Percentiles rank a stretch among this genome's conserved stretches.
phyloP scores from a whole-genome alignment of 2,329 filamentous ascomycete species.

The Tolypocladium tundrense region DNA sequence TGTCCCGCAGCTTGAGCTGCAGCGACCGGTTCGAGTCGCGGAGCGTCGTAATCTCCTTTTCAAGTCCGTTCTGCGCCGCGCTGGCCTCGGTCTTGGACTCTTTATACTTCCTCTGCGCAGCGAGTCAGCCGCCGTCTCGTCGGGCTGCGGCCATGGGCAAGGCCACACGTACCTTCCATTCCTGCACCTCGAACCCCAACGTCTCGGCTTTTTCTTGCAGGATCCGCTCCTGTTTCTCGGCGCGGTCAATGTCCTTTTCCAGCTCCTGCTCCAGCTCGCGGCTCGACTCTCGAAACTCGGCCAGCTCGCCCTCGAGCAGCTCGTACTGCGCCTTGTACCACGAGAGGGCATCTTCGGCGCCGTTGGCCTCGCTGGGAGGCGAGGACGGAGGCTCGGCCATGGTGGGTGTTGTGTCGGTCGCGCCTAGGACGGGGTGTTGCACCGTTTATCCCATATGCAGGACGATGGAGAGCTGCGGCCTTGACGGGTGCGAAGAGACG shows the following conservation, averaged over 20 bases:
- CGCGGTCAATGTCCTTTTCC: constrained; percentile 90
- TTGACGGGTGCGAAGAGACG: background rate
- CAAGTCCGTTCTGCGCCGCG: constrained; percentile 70
- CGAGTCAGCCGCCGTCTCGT: constrained; percentile 1
- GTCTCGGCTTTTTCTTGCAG: constrained; percentile 81
- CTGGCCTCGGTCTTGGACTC: constrained; percentile 86
- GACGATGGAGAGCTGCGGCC: background rate
- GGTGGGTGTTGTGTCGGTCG: constrained; percentile 1
- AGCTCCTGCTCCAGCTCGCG: constrained; percentile 89
- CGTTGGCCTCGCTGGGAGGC: constrained; percentile 44
- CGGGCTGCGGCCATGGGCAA: background rate
- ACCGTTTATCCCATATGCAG: background rate
- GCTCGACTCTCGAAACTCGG: constrained; percentile 89
- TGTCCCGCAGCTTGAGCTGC: constrained; percentile 79
- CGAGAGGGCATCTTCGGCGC: constrained; percentile 63
- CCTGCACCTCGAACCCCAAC: constrained; percentile 81
- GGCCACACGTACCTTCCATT: constrained; percentile 74
- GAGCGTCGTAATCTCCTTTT: constrained; percentile 91
- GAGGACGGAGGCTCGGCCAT: constrained; percentile 55
- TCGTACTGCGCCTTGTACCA: constrained; percentile 98
- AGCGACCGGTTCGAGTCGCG: constrained; percentile 75
- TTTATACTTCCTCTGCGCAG: constrained; percentile 76
- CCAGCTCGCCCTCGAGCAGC: constrained; percentile 78
- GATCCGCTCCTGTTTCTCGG: constrained; percentile 82
- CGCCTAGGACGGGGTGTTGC: background rate